Evolutionary conservation across 441 rosid species (phyloP).

Genomic region (Syzygium syzygioides): DNA sequence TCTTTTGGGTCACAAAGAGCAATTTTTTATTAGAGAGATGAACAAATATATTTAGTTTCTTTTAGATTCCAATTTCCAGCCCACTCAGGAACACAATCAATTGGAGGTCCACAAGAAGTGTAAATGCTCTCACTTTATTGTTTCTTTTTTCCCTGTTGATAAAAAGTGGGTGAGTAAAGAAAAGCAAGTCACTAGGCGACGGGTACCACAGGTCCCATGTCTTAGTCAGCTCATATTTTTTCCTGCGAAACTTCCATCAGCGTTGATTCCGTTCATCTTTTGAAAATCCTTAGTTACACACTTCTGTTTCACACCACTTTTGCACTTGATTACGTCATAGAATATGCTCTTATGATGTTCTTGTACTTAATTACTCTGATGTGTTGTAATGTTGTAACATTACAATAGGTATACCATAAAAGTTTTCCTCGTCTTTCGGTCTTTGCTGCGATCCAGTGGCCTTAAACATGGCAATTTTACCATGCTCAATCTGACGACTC

Average conservation of each 20-base stretch:
- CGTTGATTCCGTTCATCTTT: no score
- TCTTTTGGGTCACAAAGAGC: background rate
- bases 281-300: no score
- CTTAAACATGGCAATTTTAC: background rate
- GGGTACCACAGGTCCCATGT: background rate
- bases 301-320: no score
- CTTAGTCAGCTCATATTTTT: no score
- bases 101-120: background rate
- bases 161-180: background rate
- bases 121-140: background rate
- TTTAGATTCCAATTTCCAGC: background rate
- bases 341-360: background rate
- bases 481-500: background rate
- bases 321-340: no score
- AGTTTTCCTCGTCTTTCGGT: accelerated
- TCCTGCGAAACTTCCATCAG: no score
- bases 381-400: background rate
- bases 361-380: no score
- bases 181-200: background rate
- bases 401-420: background rate
- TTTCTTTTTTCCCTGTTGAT: background rate
- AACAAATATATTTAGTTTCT: background rate
- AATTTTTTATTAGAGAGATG: background rate
- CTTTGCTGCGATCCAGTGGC: accelerated
- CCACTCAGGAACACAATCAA: background rate